Conservation (phyloP, 2,329 filamentous ascomycete genomes). For the Aspergillus clavatus region DNA sequence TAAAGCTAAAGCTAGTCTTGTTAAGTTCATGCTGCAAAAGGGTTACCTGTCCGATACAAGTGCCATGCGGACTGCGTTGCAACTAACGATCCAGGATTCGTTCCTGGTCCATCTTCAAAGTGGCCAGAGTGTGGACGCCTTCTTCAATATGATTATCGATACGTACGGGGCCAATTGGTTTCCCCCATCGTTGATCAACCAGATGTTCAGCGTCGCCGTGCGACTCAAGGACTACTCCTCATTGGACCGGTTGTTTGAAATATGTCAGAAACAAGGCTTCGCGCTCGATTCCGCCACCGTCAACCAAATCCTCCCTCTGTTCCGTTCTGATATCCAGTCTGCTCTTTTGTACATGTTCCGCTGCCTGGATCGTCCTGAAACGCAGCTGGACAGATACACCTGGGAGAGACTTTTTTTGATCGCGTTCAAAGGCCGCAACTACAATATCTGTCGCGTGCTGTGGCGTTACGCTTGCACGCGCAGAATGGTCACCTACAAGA, state of each 20-base stretch:
- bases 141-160: constrained; percentile 35
- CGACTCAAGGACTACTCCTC: constrained; percentile 22
- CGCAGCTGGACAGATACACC: constrained; percentile 18
- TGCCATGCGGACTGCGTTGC: constrained; percentile 24
- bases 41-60: constrained; percentile 25
- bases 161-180: constrained; percentile 37
- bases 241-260: constrained; percentile 26
- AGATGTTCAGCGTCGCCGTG: constrained; percentile 34
- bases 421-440: constrained; percentile 35
- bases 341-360: constrained; percentile 22
- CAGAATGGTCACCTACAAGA: constrained; percentile 27
- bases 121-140: constrained; percentile 31
- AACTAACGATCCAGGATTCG: constrained; percentile 29
- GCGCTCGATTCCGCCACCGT: constrained; percentile 25
- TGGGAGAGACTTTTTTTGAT: constrained; percentile 39
- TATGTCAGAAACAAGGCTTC: constrained; percentile 27
- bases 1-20: constrained; percentile 25
- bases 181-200: constrained; percentile 30
- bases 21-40: constrained; percentile 29
- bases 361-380: constrained; percentile 15
- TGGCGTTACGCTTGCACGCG: constrained; percentile 47
- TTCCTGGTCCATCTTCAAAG: constrained; percentile 31
- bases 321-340: constrained; percentile 19
- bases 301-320: constrained; percentile 26
- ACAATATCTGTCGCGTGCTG: constrained; percentile 44